A percentile compares a stretch with the other conserved stretches of the same genome.
Evolutionary conservation across 495 filamentous ascomycete species (phyloP).

Genomic region (Trichoderma orchidacearum): DNA sequence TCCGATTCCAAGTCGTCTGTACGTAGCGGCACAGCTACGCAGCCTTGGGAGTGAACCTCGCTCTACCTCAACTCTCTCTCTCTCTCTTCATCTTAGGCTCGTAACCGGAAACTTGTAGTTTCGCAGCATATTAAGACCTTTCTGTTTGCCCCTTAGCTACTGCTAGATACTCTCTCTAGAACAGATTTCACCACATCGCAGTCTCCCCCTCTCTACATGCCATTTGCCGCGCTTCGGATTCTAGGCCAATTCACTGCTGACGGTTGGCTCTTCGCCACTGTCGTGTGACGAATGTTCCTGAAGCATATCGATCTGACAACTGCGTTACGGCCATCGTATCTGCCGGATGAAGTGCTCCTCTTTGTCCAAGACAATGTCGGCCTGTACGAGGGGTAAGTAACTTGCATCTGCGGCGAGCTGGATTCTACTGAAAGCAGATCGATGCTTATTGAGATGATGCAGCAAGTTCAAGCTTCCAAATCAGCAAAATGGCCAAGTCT

Average conservation of each 20-base stretch:
- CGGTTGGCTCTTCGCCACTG: background rate
- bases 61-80: no score
- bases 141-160: no score
- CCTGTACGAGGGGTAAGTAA: conserved; percentile 84
- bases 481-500: conserved; percentile 89
- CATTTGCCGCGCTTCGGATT: background rate
- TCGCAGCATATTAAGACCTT: no score
- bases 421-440: background rate
- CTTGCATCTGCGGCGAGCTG: background rate
- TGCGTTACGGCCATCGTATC: conserved; percentile 77
- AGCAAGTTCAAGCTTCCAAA: conserved; percentile 94
- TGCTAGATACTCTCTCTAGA: no score
- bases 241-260: background rate
- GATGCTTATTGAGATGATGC: conserved; percentile 1
- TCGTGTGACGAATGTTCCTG: conserved; percentile 76
- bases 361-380: conserved; percentile 97
- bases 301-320: conserved; percentile 89
- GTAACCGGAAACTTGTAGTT: no score
- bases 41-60: no score
- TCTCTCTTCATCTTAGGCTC: no score
- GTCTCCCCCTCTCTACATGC: background rate
- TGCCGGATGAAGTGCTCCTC: conserved; percentile 78
- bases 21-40: no score
- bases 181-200: background rate
- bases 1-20: no score